Evolutionary conservation across 2,329 filamentous ascomycete species (phyloP).

Genomic region (Bipolaris cookei): DNA sequence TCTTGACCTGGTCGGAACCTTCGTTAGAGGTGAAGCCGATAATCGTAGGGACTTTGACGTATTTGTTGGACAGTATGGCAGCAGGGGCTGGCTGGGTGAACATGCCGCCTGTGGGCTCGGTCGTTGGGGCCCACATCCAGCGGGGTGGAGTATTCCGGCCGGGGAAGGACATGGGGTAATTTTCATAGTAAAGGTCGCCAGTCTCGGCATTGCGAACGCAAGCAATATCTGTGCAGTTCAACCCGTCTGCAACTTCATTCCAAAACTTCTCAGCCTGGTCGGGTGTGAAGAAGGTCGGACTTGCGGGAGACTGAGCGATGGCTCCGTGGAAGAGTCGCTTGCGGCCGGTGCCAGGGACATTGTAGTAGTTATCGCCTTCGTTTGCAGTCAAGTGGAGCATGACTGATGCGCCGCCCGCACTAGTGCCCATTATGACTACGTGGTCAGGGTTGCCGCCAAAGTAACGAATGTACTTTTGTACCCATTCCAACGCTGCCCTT

Average conservation of each 20-base stretch:
- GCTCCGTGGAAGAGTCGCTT: constrained; percentile 42
- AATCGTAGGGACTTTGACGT: constrained; percentile 42
- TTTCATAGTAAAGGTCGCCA: constrained; percentile 42
- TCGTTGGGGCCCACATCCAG: constrained; percentile 47
- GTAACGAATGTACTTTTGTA: constrained; percentile 52
- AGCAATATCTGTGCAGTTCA: constrained; percentile 41
- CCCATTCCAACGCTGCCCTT: constrained; percentile 50
- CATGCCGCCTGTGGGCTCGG: constrained; percentile 37
- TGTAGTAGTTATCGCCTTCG: constrained; percentile 36
- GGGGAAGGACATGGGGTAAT: constrained; percentile 44
- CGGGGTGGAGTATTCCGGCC: constrained; percentile 40
- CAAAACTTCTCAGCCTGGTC: constrained; percentile 42
- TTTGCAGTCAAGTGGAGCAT: constrained; percentile 42
- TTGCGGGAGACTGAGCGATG: constrained; percentile 41
- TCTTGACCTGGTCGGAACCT: constrained; percentile 51
- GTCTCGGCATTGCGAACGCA: constrained; percentile 37
- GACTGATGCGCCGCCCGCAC: constrained; percentile 42
- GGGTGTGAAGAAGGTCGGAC: constrained; percentile 43
- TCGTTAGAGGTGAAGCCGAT: constrained; percentile 47
- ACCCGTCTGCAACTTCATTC: constrained; percentile 37
- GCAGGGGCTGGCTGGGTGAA: constrained; percentile 39
- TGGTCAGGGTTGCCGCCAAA: constrained; percentile 56
- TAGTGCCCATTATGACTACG: constrained; percentile 54
- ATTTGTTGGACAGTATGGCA: constrained; percentile 36
- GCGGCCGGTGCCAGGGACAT: constrained; percentile 36